A percentile compares a stretch with the other conserved stretches of the same genome.
Conservation (phyloP, 2,329 filamentous ascomycete species). For the Sclerotinia subarctica region DNA sequence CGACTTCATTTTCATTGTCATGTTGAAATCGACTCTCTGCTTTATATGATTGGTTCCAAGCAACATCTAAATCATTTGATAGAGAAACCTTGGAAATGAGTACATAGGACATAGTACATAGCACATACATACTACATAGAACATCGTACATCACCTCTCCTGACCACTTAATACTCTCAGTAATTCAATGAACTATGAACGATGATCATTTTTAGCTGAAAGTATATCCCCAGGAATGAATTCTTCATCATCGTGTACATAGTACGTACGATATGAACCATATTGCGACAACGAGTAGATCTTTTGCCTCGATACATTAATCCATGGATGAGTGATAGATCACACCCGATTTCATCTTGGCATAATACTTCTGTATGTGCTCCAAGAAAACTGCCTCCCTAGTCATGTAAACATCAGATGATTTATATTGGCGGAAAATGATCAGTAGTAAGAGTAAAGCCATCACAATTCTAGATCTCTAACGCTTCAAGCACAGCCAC, state of each 20-base stretch:
- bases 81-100: not conserved
- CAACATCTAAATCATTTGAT: not conserved
- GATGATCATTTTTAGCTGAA: not conserved
- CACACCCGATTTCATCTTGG: not conserved
- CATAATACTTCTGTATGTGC: not conserved
- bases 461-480: not conserved
- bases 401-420: constrained; percentile 2
- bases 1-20: constrained; percentile 4
- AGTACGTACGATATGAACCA: not conserved
- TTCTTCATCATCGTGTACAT: not conserved
- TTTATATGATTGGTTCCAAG: not conserved
- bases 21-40: not conserved
- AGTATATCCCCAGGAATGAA: not conserved
- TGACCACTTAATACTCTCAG: not conserved
- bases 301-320: not conserved
- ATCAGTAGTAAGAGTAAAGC: not conserved
- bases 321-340: not conserved
- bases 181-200: not conserved
- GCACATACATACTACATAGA: too few species aligned
- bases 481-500: not conserved
- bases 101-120: too few species aligned
- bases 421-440: not conserved
- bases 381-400: too few species aligned
- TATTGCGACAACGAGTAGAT: constrained; percentile 5
- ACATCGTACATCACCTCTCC: not conserved